Evolutionary conservation across 1,284 basidiomycete species (phyloP), one percentile per base, ranked within the genome.

Genomic region (Mycena sp.): DNA sequence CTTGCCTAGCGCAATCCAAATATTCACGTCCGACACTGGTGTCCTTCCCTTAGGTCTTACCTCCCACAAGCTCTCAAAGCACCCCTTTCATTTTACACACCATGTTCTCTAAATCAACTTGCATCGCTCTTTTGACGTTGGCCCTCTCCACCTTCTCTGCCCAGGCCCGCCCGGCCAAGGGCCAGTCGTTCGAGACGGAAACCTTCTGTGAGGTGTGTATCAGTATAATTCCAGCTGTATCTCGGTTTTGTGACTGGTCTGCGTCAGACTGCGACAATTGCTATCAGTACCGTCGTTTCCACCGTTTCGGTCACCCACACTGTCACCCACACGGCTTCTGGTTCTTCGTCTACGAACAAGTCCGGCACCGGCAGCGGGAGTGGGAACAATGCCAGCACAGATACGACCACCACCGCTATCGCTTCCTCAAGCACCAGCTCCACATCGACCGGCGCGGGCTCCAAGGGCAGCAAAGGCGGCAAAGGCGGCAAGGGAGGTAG

Each of bases 41-140:
- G 62, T 64, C 61, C 52, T 32, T 48, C 44, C 43, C 37, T 43
- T 41, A 60, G 58, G 49, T 28, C 58, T 58, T 19, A 28, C n/a
- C n/a, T n/a, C 26, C 50, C 45, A 29, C 40, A 59, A 59, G 62
- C 62, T 60, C 62, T 64, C 62, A 59, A 59, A 54, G 62, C 62
- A 64, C 35, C 44, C 40, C 57, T 40, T 38, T 64, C 51, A 5
- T 56, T 59, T 58, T 44, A 30, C 16, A 17, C 46, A 55, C 48
- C 50, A 64, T 64, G 62, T 64, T 64, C 45, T 59, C 56, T 10
- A 64, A 64, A 59, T 60, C 57, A 16, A 64, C 62, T n/a, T 59
- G 40, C 29, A 37, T 64, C 51, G 50, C 62, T 37, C 62, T 64
- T 32, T 64, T 58, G 51, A 55, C 52, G 26, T 45, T 64, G 29